Evolutionary conservation across 148 eudicot species (phyloP).

Genomic region (Camellia japonica): DNA sequence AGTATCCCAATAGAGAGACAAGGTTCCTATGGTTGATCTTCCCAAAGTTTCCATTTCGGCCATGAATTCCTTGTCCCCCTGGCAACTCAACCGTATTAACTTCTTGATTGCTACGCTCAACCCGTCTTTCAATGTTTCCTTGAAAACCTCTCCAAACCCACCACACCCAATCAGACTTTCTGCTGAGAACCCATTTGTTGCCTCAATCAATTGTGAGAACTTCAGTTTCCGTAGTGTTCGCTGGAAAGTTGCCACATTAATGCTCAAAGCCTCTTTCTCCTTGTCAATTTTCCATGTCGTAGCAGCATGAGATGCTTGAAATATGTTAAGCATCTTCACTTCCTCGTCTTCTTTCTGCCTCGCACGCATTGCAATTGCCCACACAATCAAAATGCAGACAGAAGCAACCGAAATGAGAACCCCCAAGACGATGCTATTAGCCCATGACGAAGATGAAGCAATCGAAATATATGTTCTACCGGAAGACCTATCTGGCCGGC

Average conservation of each 20-base stretch:
- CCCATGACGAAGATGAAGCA: constrained; percentile 44
- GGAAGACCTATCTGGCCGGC: no score
- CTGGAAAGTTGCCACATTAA: constrained; percentile 93
- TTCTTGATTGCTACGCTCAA: constrained; percentile 92
- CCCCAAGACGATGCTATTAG: constrained; percentile 66
- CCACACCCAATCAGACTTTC: constrained; percentile 87
- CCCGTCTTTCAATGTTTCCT: constrained; percentile 88
- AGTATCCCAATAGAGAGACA: no score
- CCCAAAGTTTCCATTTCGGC: no score
- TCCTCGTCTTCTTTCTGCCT: constrained; percentile 62
- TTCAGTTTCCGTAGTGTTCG: constrained; percentile 75
- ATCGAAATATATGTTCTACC: no score
- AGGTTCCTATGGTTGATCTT: no score
- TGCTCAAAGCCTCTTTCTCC: constrained; percentile 93
- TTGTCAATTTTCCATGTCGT: constrained; percentile 96
- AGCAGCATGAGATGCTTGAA: constrained; percentile 66
- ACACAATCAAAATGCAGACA: constrained; percentile 59
- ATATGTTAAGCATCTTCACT: constrained; percentile 63
- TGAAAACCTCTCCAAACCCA: constrained; percentile 95
- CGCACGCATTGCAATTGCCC: constrained; percentile 71
- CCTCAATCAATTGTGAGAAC: constrained; percentile 89
- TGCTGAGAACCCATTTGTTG: constrained; percentile 91
- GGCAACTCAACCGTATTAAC: constrained; percentile 79
- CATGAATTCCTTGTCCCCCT: constrained; percentile 39
- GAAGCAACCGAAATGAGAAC: constrained; percentile 68